Evolutionary conservation across 306 rosid species (phyloP).

Genomic region (Malus sylvestris): DNA sequence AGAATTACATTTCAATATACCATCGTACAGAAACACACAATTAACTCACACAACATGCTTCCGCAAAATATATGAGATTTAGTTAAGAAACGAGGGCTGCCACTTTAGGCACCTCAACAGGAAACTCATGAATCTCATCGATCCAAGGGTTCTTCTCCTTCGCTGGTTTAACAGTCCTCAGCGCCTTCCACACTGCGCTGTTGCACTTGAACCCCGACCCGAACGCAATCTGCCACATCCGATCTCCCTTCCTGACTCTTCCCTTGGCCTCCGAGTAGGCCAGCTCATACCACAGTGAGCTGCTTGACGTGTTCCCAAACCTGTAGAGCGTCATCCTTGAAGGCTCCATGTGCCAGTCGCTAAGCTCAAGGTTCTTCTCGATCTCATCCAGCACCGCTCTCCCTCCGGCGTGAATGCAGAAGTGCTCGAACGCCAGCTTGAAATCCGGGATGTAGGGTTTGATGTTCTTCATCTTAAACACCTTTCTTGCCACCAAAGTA

Average conservation of each 20-base stretch:
- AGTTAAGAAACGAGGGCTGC: constrained; percentile 24
- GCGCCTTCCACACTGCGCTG: constrained; percentile 79
- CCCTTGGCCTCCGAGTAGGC: constrained; percentile 83
- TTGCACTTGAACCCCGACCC: constrained; percentile 96
- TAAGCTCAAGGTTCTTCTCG: constrained; percentile 65
- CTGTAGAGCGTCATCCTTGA: constrained; percentile 81
- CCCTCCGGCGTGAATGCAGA: constrained; percentile 85
- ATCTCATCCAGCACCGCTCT: constrained; percentile 74
- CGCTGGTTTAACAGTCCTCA: constrained; percentile 55
- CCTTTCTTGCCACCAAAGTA: constrained; percentile 48
- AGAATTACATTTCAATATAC: not conserved
- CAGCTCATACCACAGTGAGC: constrained; percentile 86
- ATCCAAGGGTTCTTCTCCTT: constrained; percentile 77
- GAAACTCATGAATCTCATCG: constrained; percentile 76
- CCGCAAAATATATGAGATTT: not conserved
- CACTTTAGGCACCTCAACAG: constrained; percentile 64
- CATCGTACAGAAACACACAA: not conserved
- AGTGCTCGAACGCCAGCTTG: constrained; percentile 82
- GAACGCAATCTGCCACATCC: constrained; percentile 92
- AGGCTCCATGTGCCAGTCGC: constrained; percentile 91
- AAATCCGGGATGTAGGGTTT: constrained; percentile 82
- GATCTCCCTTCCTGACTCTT: constrained; percentile 60
- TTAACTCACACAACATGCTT: not conserved
- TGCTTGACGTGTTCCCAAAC: constrained; percentile 86
- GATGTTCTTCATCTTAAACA: constrained; percentile 52